Base-by-base conservation (phyloP, 257 asterid species). In the Jaltomata sinuosa region DNA sequence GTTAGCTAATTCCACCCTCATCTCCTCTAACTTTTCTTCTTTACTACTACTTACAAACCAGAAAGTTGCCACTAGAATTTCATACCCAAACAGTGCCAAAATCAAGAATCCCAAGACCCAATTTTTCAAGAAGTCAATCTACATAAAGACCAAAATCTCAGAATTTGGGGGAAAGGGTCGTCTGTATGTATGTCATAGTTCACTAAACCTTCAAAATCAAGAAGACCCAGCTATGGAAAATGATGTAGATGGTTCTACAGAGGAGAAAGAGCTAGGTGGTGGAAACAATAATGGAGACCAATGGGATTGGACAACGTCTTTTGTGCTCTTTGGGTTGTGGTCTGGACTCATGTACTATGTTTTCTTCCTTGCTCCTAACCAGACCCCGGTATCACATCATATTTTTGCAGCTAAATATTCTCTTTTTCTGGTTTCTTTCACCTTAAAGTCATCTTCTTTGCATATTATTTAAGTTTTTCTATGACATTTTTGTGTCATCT, bases 301-400 rank as follows among this genome's bases (percentile, higher is more conserved):
- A 83, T 93, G 95, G 92, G 98, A 92, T 82, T 90, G 98, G 98
- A 94, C 98, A 87, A 90, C 97, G 80, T 96, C 99, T 87, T 82
- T 94, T 61, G 86, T 93, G 91, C 92, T 94, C 68, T 90, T 93
- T 87, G 89, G 86, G 67, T 91, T 96, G 87, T 96, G 98, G 97
- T 90, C 90, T 85, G 98, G 94, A 38, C 89, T 96, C 65, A 89
- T 96, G 91, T 94, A 92, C 90, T 96, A 96, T 79, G 93, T 93
- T 79, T 84, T 88, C 93, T 71, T 90, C 84, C 94, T 96, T 72
- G 92, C 98, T 21, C 98, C 98, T 19, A 84, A 94, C 84, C 98
- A 94, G 81, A 95, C 98, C 34, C 99, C 98, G 91, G 99, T 96
- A 93, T 14, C 50, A 34, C 16, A 12, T 82, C 47, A 21, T 15